Conservation (phyloP, 2,329 filamentous ascomycete genomes). For the Rutstroemia sp. region DNA sequence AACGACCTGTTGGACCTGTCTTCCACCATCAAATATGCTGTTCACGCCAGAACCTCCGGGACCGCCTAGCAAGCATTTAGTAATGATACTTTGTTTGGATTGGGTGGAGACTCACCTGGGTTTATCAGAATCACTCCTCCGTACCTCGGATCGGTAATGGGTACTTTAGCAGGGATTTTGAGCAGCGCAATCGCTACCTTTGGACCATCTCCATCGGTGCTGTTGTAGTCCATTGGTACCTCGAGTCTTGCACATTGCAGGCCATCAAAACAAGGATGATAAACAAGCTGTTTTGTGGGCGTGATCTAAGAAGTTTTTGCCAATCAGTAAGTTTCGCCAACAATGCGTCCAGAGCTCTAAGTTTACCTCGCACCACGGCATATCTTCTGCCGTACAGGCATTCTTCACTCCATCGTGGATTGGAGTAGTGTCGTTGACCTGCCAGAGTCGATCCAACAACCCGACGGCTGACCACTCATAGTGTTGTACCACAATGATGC, state of each 20-base stretch:
- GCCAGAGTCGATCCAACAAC: background rate
- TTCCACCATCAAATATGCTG: slow-evolving; percentile 22
- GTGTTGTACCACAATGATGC: background rate
- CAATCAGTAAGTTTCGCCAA: background rate
- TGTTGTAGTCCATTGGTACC: slow-evolving; percentile 35
- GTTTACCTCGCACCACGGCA: background rate
- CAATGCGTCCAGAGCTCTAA: background rate
- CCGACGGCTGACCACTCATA: background rate
- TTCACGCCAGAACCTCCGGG: slow-evolving; percentile 33
- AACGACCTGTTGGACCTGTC: slow-evolving; percentile 25
- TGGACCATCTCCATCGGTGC: slow-evolving; percentile 18
- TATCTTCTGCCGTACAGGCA: background rate
- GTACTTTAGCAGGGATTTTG: slow-evolving; percentile 32
- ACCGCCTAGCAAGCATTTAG: slow-evolving; percentile 21
- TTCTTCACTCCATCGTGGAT: background rate
- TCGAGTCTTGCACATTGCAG: slow-evolving; percentile 36
- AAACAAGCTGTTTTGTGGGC: slow-evolving; percentile 19
- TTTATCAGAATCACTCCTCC: slow-evolving; percentile 34
- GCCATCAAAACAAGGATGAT: slow-evolving; percentile 30
- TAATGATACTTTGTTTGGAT: background rate
- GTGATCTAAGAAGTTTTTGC: slow-evolving; percentile 6
- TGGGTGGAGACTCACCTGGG: slow-evolving; percentile 24
- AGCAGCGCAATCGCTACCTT: slow-evolving; percentile 34
- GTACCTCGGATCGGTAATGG: slow-evolving; percentile 30
- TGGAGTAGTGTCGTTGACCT: background rate